Evolutionary conservation across 768 basidiomycete species (phyloP), one percentile per base, ranked within the genome.

Genomic region (Mycena crocata): DNA sequence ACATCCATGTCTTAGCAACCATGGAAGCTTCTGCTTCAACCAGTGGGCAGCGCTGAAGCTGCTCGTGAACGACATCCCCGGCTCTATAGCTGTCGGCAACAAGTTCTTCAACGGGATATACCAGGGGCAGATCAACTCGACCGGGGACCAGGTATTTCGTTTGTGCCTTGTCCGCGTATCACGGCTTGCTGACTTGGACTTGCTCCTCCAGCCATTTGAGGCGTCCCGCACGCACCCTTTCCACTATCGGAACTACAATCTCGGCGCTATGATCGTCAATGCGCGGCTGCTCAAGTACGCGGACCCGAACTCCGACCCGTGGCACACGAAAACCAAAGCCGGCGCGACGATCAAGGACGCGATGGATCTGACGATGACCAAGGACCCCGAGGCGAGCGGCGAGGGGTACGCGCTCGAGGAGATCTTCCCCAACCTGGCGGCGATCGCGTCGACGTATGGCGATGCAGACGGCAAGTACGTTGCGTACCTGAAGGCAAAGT

Each of bases 171-270:
- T 55, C 14, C n/a, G 14, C 26, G 39, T 23, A 12, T 26, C 12
- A n/a, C 24, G 17, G n/a, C 21, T 13, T 7, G 24, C 57, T 66
- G 12, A 68, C 35, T 10, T 5, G 19, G 10, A 24, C 40, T 49
- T 51, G 4, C n/a, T n/a, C n/a, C n/a, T n/a, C n/a, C 51, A 89
- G 87, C 90, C 90, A 15, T 76, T 89, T 12, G 90, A 91, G 78
- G 82, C 87, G n/a, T 79, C 77, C 6, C 86, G 90, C 44, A 90
- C 89, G 1, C 80, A 86, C 14, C 89, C 90, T 19, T 90, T 86
- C 74, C 90, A 91, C 72, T 91, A 91, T 73, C 83, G 87, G 13
- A 83, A 85, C 0, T 91, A 89, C 77, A 92, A 92, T 67, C 80
- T 91, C 19, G 87, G 86, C 2, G 90, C 88, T 10, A 88, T 91